Base-by-base conservation (phyloP, 768 basidiomycete species). In the Sporobolomyces roseus region DNA sequence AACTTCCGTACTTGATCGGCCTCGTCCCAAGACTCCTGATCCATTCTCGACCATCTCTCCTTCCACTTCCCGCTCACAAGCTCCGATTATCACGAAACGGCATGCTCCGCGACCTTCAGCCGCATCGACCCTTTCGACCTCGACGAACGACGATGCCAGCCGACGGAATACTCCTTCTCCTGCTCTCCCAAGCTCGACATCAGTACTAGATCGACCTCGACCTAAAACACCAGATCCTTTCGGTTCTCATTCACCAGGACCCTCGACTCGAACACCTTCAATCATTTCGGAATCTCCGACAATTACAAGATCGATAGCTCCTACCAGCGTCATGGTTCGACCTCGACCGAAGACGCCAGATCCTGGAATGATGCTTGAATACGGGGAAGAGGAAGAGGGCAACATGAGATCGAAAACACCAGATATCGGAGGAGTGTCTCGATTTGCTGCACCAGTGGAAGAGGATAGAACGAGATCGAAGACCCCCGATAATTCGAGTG, bases 271-370 rank as follows among this genome's bases (percentile, higher is more conserved):
- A 41, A 17, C 38, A 9, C 10, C 38, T 9, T 41, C 38, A 17
- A 41, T 41, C 38, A 17, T 17, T 23, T 23, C 45, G 23, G 14
- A 46, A 21, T 46, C 45, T 46, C 45, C 45, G 14, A 23, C 45
- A 9, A 12, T 41, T 7, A 23, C 19, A 23, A 12, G 23, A 9
- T 46, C 45, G 45, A 14, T 21, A 14, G 19, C 45, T 16, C 16
- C 41, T 21, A 13, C 48, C 14, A 52, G 41, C 33, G 51, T 64
- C 13, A n/a, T 64, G 36, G 68, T 54, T 19, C 58, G 60, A 23
- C 62, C 62, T 4, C 59, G 68, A 6, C 61, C 70, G 0, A 67
- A 65, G 30, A 71, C 70, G 43, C 70, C 70, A 1, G 65, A 71
- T 6, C 14, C 66, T 16, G 52, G 52, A 4, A 35, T 25, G 5